Evolutionary conservation across 129 eudicot genomes (phyloP).

Genomic region (carrot (Daucus carota)): DNA sequence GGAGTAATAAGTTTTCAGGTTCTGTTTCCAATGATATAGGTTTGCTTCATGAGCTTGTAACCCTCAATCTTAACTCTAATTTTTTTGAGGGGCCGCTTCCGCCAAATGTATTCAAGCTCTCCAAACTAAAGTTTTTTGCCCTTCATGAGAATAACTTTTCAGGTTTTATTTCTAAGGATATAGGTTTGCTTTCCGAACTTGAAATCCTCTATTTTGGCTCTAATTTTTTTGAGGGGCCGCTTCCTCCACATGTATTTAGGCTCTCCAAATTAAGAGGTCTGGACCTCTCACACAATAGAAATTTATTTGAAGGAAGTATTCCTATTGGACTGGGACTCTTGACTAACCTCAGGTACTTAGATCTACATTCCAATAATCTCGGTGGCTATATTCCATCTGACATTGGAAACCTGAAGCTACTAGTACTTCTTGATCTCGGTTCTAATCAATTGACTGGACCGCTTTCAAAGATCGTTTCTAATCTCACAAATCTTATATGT

Average conservation of each 20-base stretch:
- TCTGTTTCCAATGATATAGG: too few species aligned
- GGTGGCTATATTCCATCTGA: neutral
- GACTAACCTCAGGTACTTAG: neutral
- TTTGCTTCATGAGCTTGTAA: too few species aligned
- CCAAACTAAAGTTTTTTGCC: too few species aligned
- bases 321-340: conserved; percentile 23
- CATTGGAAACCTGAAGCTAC: neutral
- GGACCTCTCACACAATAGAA: neutral
- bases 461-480: neutral
- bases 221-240: too few species aligned
- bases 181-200: too few species aligned
- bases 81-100: conserved; percentile 12
- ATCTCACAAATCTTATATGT: neutral
- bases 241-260: too few species aligned
- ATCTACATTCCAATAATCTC: neutral
- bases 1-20: too few species aligned
- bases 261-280: neutral
- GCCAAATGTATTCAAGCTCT: too few species aligned
- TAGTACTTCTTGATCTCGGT: neutral
- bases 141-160: too few species aligned
- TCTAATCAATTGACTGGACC: neutral
- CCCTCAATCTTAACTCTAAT: too few species aligned
- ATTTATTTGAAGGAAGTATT: conserved; percentile 29
- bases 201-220: too few species aligned
- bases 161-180: too few species aligned